Evolutionary conservation across 805 yeast genomes (phyloP).

Genomic region (Wickerhamiella qilinensis): DNA sequence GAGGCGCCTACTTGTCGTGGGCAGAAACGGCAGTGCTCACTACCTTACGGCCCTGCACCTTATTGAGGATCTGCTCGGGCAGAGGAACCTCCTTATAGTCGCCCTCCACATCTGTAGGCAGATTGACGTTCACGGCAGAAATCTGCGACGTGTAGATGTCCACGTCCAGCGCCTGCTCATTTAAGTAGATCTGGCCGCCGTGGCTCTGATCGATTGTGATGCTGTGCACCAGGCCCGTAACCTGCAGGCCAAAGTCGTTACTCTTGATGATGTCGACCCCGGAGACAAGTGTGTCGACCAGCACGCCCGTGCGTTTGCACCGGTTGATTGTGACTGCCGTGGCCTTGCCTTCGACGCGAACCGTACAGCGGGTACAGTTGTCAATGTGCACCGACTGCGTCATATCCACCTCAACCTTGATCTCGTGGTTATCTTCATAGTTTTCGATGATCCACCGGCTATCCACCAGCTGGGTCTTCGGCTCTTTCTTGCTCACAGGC

Average conservation of each 20-base stretch:
- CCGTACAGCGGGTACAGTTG: conserved; percentile 52
- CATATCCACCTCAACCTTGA: conserved; percentile 64
- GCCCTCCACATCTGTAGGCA: conserved; percentile 52
- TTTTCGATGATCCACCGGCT: conserved; percentile 84
- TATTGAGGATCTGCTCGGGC: conserved; percentile 85
- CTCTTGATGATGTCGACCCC: conserved; percentile 82
- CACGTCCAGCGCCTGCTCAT: conserved; percentile 51
- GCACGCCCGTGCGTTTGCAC: conserved; percentile 55
- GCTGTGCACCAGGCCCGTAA: conserved; percentile 67
- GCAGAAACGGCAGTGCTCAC: conserved; percentile 26
- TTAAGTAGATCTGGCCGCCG: conserved; percentile 66
- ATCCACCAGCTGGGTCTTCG: conserved; percentile 57
- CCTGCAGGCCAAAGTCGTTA: conserved; percentile 66
- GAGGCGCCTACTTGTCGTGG: neutral
- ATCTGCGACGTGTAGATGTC: conserved; percentile 75
- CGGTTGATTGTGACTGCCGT: conserved; percentile 72
- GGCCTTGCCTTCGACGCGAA: conserved; percentile 81
- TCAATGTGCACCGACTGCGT: conserved; percentile 84
- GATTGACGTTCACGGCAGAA: conserved; percentile 70
- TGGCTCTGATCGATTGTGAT: conserved; percentile 80
- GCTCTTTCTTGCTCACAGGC: conserved; percentile 32
- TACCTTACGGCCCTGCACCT: conserved; percentile 42
- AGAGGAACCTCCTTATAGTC: conserved; percentile 67
- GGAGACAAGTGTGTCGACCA: conserved; percentile 71
- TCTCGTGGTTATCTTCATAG: conserved; percentile 44